These are phyloP conservation scores for Oleoguttula mirabilis DNA, from an alignment of 495 filamentous ascomycete genomes.

Conservation along the genomic window DNA sequence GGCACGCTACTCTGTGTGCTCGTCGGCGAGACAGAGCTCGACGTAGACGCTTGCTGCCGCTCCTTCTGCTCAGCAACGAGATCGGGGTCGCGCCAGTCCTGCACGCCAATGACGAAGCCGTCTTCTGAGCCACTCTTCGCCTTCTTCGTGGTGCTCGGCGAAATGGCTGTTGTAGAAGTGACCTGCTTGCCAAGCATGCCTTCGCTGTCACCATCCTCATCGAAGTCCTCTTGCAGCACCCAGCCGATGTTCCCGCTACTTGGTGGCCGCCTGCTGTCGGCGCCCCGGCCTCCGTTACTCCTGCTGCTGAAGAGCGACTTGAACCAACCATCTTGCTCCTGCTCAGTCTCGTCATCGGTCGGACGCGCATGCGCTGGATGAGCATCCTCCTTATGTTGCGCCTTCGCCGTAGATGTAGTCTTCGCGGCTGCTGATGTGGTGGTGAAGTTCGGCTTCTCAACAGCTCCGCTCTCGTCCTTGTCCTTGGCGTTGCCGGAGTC, in stretches of 20 bases:
- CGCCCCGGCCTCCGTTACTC: conserved; percentile 19
- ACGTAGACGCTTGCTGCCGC: conserved; percentile 14
- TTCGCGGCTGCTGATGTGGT: conserved; percentile 11
- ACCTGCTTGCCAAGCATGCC: conserved; percentile 23
- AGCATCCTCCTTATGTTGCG: background rate
- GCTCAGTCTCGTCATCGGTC: too few species aligned
- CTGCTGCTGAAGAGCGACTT: conserved; percentile 35
- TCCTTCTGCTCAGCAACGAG: conserved; percentile 37
- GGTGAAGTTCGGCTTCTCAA: conserved; percentile 21
- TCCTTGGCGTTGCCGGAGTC: conserved; percentile 12
- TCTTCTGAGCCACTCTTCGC: conserved; percentile 35
- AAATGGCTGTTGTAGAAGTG: conserved; percentile 18
- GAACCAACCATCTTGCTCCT: conserved; percentile 40
- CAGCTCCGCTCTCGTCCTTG: conserved; percentile 7
- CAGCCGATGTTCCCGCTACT: conserved; percentile 75
- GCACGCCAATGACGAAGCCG: conserved; percentile 80
- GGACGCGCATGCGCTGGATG: too few species aligned
- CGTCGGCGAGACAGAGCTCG: conserved; percentile 7
- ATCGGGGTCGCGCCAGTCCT: conserved; percentile 86
- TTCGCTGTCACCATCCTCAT: conserved; percentile 34
- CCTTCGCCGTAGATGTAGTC: conserved; percentile 19
- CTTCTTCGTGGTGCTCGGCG: conserved; percentile 18
- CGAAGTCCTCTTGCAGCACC: conserved; percentile 58
- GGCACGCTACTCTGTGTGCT: conserved; percentile 25
- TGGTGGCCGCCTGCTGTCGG: conserved; percentile 58